phyloP scores from a whole-genome alignment of 139 green algal species.

The Tetraselmis chui region DNA sequence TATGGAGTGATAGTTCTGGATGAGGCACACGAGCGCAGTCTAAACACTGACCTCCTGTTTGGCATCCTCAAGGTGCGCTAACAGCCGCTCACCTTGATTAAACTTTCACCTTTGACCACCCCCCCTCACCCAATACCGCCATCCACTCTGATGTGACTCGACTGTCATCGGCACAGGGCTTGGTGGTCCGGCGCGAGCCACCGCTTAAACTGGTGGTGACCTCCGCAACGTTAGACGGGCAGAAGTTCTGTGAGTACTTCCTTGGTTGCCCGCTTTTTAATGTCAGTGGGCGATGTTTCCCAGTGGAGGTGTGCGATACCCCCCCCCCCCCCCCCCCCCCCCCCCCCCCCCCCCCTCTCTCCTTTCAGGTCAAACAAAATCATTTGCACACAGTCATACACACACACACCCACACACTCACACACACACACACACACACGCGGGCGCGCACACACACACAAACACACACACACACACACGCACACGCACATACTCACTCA shows the following conservation, averaged over 20 bases:
- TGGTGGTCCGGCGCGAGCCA: neutral
- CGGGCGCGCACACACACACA: too few relatives aligned
- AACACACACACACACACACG: too few relatives aligned
- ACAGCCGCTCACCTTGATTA: neutral
- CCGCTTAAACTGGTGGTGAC: conserved; percentile 78
- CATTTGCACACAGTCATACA: too few relatives aligned
- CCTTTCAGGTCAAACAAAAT: too few relatives aligned
- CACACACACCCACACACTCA: too few relatives aligned
- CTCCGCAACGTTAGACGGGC: conserved; percentile 80
- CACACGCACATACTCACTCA: too few relatives aligned
- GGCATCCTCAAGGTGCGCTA: conserved; percentile 71
- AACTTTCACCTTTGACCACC: neutral
- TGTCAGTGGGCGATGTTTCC: conserved; percentile 76
- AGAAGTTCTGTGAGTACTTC: conserved; percentile 87
- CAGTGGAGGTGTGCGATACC: conserved; percentile 53
- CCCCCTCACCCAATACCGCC: neutral
- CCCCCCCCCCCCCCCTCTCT: neutral
- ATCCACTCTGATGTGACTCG: neutral
- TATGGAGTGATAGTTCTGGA: conserved; percentile 87
- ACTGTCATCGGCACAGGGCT: neutral
- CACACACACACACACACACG: too few relatives aligned
- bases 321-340: conserved; percentile 1
- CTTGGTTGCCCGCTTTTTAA: conserved; percentile 70
- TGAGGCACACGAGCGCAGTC: conserved; percentile 90
- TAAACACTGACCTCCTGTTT: conserved; percentile 98